Evolutionary conservation across 192 early-diverging fungal genomes (phyloP).

Genomic region (Coemansia sp.): DNA sequence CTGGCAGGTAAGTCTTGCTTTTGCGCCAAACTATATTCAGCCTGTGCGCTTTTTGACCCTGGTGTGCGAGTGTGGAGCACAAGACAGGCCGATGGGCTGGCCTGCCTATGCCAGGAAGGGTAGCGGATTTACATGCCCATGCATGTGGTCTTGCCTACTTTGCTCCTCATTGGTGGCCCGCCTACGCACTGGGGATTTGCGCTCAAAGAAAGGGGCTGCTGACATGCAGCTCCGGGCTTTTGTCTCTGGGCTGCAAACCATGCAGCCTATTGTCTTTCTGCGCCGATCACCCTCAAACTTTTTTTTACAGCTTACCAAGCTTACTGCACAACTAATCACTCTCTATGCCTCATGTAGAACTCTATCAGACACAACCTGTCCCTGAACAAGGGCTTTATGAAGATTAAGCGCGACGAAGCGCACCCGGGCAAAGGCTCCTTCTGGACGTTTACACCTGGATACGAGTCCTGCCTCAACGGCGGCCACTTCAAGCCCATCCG

Average conservation of each 20-base stretch:
- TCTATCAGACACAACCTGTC: conserved; percentile 89
- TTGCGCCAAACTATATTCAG: not conserved
- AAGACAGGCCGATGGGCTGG: conserved; percentile 1
- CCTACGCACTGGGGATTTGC: conserved; percentile 11
- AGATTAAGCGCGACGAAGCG: conserved; percentile 71
- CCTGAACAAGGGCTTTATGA: conserved; percentile 78
- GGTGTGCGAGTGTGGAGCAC: too few relatives aligned
- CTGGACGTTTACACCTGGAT: conserved; percentile 63
- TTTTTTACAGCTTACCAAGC: not conserved
- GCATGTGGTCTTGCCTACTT: conserved; percentile 36
- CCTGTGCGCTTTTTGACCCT: not conserved
- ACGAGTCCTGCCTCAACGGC: conserved; percentile 50
- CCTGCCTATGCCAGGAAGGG: conserved; percentile 4
- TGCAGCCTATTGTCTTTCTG: conserved; percentile 18
- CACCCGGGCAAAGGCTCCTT: conserved; percentile 84
- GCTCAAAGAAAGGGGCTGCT: conserved; percentile 1
- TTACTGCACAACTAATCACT: not conserved
- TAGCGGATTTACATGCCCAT: conserved; percentile 37
- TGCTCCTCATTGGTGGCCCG: conserved; percentile 15
- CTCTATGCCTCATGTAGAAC: conserved; percentile 60
- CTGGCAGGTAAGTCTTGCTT: conserved; percentile 47
- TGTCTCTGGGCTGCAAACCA: not conserved
- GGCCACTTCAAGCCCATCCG: conserved; percentile 56
- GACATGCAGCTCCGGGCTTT: conserved; percentile 7
- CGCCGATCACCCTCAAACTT: conserved; percentile 13